Conservation (phyloP, 1,284 basidiomycete genomes). For the Anthracocystis walkeri region DNA sequence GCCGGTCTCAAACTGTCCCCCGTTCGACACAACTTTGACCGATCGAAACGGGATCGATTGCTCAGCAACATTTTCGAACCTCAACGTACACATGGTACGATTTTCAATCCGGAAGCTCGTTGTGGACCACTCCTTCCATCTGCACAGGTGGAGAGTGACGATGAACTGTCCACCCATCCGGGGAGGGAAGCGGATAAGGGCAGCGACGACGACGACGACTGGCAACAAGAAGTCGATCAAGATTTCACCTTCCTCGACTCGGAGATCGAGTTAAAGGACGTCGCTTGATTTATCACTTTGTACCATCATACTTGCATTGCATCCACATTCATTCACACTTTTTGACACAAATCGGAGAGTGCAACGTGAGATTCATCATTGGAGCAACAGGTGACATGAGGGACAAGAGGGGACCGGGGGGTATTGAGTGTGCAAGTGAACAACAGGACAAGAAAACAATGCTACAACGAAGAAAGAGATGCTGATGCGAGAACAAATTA, state of each 20-base stretch:
- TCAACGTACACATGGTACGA: background rate
- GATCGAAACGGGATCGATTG: constrained; percentile 4
- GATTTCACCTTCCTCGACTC: constrained; percentile 45
- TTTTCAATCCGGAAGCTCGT: constrained; percentile 27
- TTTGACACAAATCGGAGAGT: background rate
- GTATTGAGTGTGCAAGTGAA: constrained; percentile 11
- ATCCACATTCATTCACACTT: constrained; percentile 9
- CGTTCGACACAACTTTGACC: constrained; percentile 10
- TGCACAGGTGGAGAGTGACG: background rate
- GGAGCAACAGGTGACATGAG: constrained; percentile 22
- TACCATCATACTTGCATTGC: background rate
- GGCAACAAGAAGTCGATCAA: constrained; percentile 41
- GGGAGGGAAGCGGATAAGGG: background rate
- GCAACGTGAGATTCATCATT: background rate
- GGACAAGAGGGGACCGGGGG: constrained; percentile 7
- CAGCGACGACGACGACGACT: constrained; percentile 42
- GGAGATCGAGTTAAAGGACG: constrained; percentile 42
- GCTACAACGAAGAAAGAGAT: constrained; percentile 8
- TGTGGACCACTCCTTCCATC: constrained; percentile 23
- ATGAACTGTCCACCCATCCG: background rate
- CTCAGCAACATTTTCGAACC: constrained; percentile 31
- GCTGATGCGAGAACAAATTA: constrained; percentile 12
- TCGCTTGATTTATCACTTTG: constrained; percentile 10
- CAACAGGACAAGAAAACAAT: constrained; percentile 8
- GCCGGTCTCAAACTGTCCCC: constrained; percentile 37